These are phyloP conservation scores for Colletotrichum lini DNA, from an alignment of 2,329 filamentous ascomycete species.

Conservation along the genomic window DNA sequence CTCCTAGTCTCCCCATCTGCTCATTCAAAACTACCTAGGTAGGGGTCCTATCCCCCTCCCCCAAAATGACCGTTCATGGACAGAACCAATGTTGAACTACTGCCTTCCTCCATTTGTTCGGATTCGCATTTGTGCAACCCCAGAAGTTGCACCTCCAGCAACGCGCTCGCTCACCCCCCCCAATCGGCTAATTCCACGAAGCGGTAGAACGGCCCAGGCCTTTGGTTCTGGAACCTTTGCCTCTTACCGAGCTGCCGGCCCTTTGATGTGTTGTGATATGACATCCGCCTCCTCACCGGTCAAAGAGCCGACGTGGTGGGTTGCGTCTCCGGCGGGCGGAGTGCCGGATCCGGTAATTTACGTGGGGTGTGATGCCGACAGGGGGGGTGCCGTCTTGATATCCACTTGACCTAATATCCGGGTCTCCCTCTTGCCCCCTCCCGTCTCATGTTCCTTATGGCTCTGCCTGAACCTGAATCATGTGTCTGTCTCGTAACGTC, in stretches of 20 bases:
- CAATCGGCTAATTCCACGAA: not conserved
- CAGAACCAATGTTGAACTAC: not conserved
- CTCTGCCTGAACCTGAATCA: not conserved
- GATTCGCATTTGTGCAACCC: not conserved
- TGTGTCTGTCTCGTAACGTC: not conserved
- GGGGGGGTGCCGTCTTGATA: constrained; percentile 7
- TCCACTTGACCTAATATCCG: not conserved
- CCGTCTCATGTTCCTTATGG: not conserved
- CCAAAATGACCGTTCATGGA: not conserved
- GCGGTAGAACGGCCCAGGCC: constrained; percentile 1
- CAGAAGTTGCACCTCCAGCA: not conserved
- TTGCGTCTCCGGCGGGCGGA: not conserved
- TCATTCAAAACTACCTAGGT: not conserved
- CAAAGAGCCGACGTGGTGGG: constrained; percentile 12
- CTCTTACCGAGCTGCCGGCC: not conserved
- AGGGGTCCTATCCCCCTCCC: not conserved
- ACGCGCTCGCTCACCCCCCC: not conserved
- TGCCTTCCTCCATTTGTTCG: not conserved
- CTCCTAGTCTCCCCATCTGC: not conserved
- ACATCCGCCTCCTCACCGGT: not conserved
- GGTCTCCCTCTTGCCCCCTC: not conserved
- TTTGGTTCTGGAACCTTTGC: not conserved
- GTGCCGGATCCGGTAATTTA: constrained; percentile 7
- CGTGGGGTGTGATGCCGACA: constrained; percentile 3
- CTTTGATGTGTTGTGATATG: not conserved